Evolutionary conservation across 2,329 filamentous ascomycete species (phyloP), one percentile per base, ranked within the genome.

Genomic region (Neophaeococcomyces aloes): DNA sequence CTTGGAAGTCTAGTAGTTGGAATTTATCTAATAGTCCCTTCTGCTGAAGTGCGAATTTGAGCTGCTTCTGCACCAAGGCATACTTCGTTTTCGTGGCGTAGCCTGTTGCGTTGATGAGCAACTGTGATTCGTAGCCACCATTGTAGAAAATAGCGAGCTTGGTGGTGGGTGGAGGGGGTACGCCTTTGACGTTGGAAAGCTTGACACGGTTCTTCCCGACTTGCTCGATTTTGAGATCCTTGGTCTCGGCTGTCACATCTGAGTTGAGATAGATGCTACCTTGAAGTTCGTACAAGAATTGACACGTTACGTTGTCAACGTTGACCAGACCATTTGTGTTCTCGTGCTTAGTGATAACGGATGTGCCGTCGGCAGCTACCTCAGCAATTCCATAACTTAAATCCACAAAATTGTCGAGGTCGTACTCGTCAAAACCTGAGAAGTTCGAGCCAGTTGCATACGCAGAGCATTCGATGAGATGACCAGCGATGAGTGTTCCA

Each of bases 371-470:
- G 0, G 34, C 54, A 3, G 59, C 62, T 14, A 76, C 60, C 43
- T 75, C 71, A 1, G 66, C 70, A 45, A 76, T 71, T 1, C 68
- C 69, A 34, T 69, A 70, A 0, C 63, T 62, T 1, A 70, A 61
- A 35, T 68, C 66, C 35, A 69, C 56, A 18, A 71, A 57, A 0
- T 57, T 53, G 6, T 69, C 63, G 1, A 68, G 45, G 1, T 61
- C 8, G 34, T 51, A 54, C 25, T 68, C 64, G n/a, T 53, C 48
- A 42, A 69, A 74, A 0, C 72, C 74, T 0, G 71, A 64, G 47
- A 75, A 78, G 48, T 78, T 76, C 0, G 61, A 68, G 0, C 74
- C 74, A 0, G 70, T 72, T 2, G 70, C 70, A 42, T 78, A 78
- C 0, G 68, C 62, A 0, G 65, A 67, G 50, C 72, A 76, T 51